Evolutionary conservation across 352 stramenopile species (phyloP).

Genomic region (Globisporangium yorkense): DNA sequence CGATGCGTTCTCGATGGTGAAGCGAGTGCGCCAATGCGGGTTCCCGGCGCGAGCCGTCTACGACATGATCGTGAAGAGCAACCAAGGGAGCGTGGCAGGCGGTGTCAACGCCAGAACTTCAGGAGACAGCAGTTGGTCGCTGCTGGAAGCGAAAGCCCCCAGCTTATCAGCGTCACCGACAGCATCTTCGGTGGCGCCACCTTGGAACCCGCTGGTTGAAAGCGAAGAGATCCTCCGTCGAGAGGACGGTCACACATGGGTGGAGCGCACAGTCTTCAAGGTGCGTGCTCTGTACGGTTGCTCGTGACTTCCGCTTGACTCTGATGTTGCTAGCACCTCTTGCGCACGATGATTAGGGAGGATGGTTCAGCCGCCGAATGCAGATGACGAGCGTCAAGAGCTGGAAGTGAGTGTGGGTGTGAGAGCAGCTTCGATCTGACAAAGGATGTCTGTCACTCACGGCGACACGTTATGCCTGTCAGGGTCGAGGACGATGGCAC

Average conservation of each 20-base stretch:
- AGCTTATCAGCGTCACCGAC: not conserved
- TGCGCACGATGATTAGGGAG: constrained; percentile 2
- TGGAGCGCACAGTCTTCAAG: constrained; percentile 52
- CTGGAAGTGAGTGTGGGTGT: constrained; percentile 38
- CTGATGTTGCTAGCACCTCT: not conserved
- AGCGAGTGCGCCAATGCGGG: constrained; percentile 45
- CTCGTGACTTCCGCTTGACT: not conserved
- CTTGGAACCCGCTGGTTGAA: constrained; percentile 41
- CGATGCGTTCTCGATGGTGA: no score
- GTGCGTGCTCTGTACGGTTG: constrained; percentile 4
- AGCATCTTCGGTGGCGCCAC: not conserved
- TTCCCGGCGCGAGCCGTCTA: constrained; percentile 71
- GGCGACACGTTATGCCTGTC: constrained; percentile 4
- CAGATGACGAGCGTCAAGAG: constrained; percentile 62
- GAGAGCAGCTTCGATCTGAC: not conserved
- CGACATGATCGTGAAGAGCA: constrained; percentile 55
- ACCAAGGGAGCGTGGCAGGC: constrained; percentile 1
- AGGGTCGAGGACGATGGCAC: constrained; percentile 63
- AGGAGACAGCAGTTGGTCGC: not conserved
- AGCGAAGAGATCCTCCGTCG: constrained; percentile 36
- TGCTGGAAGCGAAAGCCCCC: constrained; percentile 1
- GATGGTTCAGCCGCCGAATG: constrained; percentile 28
- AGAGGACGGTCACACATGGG: constrained; percentile 49
- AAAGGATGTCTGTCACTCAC: not conserved
- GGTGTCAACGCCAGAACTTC: not conserved